Evolutionary conservation across 768 basidiomycete species (phyloP).

Genomic region (Russula vinacea): DNA sequence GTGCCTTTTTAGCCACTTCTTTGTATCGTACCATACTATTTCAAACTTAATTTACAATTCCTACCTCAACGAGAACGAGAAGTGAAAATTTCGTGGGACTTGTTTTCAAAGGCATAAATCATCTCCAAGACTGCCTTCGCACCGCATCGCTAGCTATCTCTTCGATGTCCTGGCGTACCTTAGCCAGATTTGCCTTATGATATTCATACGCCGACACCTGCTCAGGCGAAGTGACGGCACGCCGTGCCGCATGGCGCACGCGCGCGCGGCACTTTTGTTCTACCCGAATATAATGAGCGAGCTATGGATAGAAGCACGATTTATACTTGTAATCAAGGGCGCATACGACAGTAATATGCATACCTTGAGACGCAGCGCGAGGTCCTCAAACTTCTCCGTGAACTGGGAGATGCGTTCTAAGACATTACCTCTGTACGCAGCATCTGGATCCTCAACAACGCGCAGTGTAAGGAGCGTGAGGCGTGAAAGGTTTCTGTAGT

Average conservation of each 20-base stretch:
- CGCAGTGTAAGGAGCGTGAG: slow-evolving; percentile 23
- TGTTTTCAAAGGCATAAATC: background rate
- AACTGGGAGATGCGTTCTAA: slow-evolving; percentile 24
- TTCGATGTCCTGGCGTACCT: slow-evolving; percentile 16
- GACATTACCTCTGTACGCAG: slow-evolving; percentile 16
- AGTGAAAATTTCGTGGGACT: too few relatives aligned
- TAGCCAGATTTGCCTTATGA: slow-evolving; percentile 9
- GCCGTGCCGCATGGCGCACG: slow-evolving; percentile 15
- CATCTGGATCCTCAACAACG: slow-evolving; percentile 23
- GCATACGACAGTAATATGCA: background rate
- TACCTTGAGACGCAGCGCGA: slow-evolving; percentile 23
- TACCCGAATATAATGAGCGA: slow-evolving; percentile 18
- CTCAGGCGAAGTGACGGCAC: slow-evolving; percentile 13
- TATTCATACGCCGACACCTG: slow-evolving; percentile 17
- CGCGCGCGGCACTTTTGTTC: slow-evolving; percentile 25
- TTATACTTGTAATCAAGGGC: background rate
- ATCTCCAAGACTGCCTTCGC: background rate
- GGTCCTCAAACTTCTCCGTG: slow-evolving; percentile 19
- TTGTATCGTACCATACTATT: slow-evolving; percentile 14
- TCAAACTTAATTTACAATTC: slow-evolving; percentile 8
- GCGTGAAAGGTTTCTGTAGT: slow-evolving; percentile 20
- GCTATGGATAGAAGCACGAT: background rate
- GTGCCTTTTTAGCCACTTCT: background rate
- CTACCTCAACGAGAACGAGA: too few relatives aligned
- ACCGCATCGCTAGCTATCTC: background rate